phyloP scores from a whole-genome alignment of 768 basidiomycete species.

The Pholiota conissans region DNA sequence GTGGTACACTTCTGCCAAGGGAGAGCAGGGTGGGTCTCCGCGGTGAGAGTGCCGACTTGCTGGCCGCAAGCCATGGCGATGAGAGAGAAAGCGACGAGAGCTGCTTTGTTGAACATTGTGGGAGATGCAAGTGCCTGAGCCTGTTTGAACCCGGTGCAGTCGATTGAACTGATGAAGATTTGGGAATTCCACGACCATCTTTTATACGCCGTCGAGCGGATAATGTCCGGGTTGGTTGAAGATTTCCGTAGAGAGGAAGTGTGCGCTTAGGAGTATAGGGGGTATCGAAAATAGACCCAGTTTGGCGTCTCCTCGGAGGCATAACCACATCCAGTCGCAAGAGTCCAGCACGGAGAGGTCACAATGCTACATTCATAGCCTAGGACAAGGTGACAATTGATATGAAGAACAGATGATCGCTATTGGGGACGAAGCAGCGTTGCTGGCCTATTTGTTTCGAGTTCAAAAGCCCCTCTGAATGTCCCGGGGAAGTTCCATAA shows the following conservation, averaged over 20 bases:
- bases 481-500: neutral
- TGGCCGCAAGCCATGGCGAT: slow-evolving; percentile 47
- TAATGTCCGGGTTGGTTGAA: slow-evolving; percentile 3
- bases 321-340: neutral
- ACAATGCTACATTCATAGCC: neutral
- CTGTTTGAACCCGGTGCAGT: slow-evolving; percentile 17
- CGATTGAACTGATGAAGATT: slow-evolving; percentile 18
- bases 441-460: neutral
- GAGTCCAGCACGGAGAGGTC: neutral
- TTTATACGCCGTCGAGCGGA: slow-evolving; percentile 3
- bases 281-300: neutral
- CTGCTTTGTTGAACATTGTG: slow-evolving; percentile 38
- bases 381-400: neutral
- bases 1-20: slow-evolving; percentile 47
- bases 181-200: neutral
- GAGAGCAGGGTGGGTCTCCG: slow-evolving; percentile 51
- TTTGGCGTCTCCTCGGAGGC: slow-evolving; percentile 4
- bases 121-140: slow-evolving; percentile 13
- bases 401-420: slow-evolving; percentile 1
- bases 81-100: slow-evolving; percentile 40
- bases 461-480: neutral
- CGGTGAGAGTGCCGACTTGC: slow-evolving; percentile 50
- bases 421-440: neutral
- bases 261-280: neutral
- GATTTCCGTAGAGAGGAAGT: neutral